Base-by-base conservation (phyloP, 1,139 yeast genomes). In the Nadsonia commutata region DNA sequence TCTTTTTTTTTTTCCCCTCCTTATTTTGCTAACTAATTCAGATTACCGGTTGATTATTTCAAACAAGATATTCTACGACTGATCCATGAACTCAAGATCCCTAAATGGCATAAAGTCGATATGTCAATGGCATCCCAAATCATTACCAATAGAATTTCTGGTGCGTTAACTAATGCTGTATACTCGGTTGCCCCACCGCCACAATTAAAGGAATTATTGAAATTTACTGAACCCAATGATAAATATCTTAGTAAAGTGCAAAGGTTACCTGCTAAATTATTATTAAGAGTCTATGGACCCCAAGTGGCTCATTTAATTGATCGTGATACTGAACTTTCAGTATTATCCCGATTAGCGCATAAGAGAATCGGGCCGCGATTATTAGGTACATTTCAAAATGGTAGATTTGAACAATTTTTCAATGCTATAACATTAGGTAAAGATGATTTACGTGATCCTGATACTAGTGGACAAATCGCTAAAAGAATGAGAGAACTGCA, bases 401-500 rank as follows among this genome's bases (percentile, higher is more conserved):
- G 97, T 39, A 69, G 98, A 49, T 78, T 90, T 54, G 98, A 90
- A 62, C 95, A 86, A 61, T 90, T 80, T 56, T 66, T 90, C 50
- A 83, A 90, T 43, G 86, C 86, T 31, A 66, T 74, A 46, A 80
- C 96, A 1, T 69, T 90, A 49, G 74, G 78, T 40, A 80, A 76
- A 53, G 70, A 72, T 11, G 85, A 83, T 52, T 74, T 90, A 46
- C 71, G 94, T 56, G 77, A 78, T 50, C 78, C 83, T 48, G 77
- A 78, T 20, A 78, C 83, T 18, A 78, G 90, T 41, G 79, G 80
- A 51, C 83, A 84, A 67, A 80, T 90, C 51, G 96, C 95, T 8
- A 77, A 95, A 66, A 78, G 98, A 65, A 90, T 90, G 97, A 80
- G 90, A 55, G 97, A 90, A 54, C 70, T 90, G 48, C 98, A 90